A percentile compares a stretch with the other conserved stretches of the same genome.
These are phyloP conservation scores for Plantago ovata DNA, from an alignment of 257 asterid genomes.

Conservation along the genomic window DNA sequence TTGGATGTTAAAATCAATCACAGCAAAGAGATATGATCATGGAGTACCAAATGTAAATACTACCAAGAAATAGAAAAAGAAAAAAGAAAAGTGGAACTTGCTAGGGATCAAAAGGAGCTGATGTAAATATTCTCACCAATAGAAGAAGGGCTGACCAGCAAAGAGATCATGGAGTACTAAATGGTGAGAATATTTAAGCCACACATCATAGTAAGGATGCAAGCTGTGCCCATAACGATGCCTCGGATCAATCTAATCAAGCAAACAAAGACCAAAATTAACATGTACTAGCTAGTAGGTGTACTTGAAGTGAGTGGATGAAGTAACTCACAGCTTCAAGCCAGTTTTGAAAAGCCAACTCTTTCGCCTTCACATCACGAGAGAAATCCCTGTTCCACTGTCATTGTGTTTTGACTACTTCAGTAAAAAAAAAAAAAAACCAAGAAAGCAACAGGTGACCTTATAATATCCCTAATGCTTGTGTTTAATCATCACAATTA, in stretches of 20 bases:
- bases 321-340: conserved; percentile 80
- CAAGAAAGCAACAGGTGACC: conserved; percentile 14
- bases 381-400: conserved; percentile 93
- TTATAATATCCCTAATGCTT: no score
- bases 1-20: no score
- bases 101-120: no score
- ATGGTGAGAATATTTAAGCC: conserved; percentile 67
- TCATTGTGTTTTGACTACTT: conserved; percentile 11
- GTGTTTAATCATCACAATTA: no score
- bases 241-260: conserved; percentile 56
- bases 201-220: conserved; percentile 52
- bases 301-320: background rate
- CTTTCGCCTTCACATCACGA: conserved; percentile 67
- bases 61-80: background rate
- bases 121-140: conserved; percentile 1
- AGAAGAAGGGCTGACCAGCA: conserved; percentile 36
- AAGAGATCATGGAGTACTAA: no score
- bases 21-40: no score
- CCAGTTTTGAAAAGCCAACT: conserved; percentile 94
- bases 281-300: no score
- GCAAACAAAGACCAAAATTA: no score
- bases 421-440: no score
- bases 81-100: background rate
- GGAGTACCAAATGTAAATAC: no score
- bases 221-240: conserved; percentile 73